Base-by-base conservation (phyloP, 2,329 filamentous ascomycete species). In the Lachnellula subtilissima region DNA sequence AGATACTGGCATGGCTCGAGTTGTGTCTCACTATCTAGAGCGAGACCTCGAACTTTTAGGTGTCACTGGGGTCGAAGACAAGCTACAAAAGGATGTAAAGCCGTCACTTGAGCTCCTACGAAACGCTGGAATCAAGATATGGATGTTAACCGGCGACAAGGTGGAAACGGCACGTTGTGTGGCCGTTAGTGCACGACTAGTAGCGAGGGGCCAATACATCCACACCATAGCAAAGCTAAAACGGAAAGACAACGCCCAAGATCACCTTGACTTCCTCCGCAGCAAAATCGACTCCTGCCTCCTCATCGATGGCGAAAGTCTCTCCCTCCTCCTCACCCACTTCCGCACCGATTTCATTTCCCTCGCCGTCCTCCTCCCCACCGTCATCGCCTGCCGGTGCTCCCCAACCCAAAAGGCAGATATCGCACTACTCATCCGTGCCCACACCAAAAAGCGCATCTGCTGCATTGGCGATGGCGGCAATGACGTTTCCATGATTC, bases 121-220 rank as follows among this genome's bases (percentile, higher is more conserved):
- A 63, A 99, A 99, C 67, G 94, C 94, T 0, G 94, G 94, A 25
- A 94, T 99, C 74, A 97, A 97, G 73, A 97, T 99, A 50, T 99
- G 94, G 94, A 99, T 99, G 94, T 78, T 99, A 70, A 99, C 94
- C 0, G 94, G 94, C 48, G 94, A 99, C 78, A 99, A 99, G 74
- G 90, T 99, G 2, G 94, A 99, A 74, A 99, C 94, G 14, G 94
- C 94, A 15, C 86, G 94, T 37, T 99, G 94, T 72, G 93, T 99
- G 12, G 95, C 94, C 2, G 88, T 99, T 45, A 95, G 89, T 68
- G 92, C 93, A 32, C 97, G 97, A 71, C 81, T 99, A 6, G 94
- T 99, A 14, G 88, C 91, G 4, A 81, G 94, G 59, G 93, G 93
- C 1, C 95, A 99, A 73, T 94, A 93, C 70, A 96, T 99, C 60